Evolutionary conservation across 495 filamentous ascomycete species (phyloP).

Genomic region (Hyaloscypha hepaticicola): DNA sequence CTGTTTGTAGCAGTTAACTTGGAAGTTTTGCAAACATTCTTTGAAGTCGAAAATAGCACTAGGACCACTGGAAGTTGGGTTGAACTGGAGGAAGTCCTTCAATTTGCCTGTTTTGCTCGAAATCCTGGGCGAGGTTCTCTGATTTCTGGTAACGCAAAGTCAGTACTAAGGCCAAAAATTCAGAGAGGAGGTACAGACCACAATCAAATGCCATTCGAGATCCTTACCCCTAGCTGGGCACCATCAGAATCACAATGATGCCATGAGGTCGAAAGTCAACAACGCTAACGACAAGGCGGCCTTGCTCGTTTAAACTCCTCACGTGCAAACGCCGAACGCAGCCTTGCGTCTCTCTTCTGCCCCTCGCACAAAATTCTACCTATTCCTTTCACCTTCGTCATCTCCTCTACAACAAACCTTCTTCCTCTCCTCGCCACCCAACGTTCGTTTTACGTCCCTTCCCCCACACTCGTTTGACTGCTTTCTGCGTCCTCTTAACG

Average conservation of each 20-base stretch:
- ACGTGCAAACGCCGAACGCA: constrained; percentile 6
- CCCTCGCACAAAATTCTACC: neutral
- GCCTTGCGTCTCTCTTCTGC: neutral
- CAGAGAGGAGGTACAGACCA: too few species aligned
- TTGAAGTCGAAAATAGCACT: neutral
- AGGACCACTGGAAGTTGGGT: neutral
- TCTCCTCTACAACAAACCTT: neutral
- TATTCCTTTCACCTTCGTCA: constrained; percentile 2
- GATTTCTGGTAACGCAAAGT: neutral
- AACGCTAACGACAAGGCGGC: neutral
- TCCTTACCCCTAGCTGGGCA: too few species aligned
- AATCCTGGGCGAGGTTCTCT: neutral
- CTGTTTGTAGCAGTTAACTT: neutral
- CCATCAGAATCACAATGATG: too few species aligned
- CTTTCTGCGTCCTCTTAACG: neutral
- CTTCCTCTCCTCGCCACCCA: neutral
- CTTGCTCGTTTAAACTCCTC: neutral
- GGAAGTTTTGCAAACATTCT: neutral
- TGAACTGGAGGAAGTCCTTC: neutral
- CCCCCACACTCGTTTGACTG: constrained; percentile 12
- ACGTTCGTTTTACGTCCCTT: neutral
- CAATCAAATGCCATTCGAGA: too few species aligned
- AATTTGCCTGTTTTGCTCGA: too few species aligned
- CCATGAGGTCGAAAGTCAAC: too few species aligned
- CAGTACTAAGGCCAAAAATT: neutral